Base-by-base conservation (phyloP, 2,329 filamentous ascomycete species). In the Alternaria incomplexa region DNA sequence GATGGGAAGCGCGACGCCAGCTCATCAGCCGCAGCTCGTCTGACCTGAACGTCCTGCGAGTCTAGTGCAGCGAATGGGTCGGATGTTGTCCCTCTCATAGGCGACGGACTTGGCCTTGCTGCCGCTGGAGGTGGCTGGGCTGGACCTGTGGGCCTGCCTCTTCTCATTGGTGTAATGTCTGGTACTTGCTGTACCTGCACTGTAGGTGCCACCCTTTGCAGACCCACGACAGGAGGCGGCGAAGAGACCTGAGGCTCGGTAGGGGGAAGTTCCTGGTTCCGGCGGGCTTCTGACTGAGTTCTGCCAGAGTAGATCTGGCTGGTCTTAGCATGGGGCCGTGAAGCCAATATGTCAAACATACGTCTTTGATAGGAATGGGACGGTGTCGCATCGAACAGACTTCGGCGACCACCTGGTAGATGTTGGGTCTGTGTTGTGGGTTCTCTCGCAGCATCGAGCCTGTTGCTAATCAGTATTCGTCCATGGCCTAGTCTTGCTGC, bases 21-120 rank as follows among this genome's bases (percentile, higher is more conserved):
- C 74, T 98, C 95, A 69, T 98, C 96, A 3, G 85, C 84, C 22
- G 87, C 85, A 8, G 83, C 83, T 23, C 82, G 79, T 59, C 83
- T 73, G 5, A 82, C 79, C 73, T 68, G 83, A 69, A 66, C 79
- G 32, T 85, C 82, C 60, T 87, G 89, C 3, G 90, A 87, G 77
- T 99, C 96, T 25, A 99, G 85, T 0, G 93, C 93, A 17, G 93
- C 93, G 77, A 98, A 99, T 0, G 96, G 96, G 78, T 99, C 96
- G 50, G 87, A 89, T 25, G 86, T 85, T 1, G 89, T 87, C 45
- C 90, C 89, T 66, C 90, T 87, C 69, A 89, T 87, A 0, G 93
- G 91, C 6, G 92, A 93, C 8, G 89, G 86, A 71, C 83, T 90
- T 56, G 86, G 87, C 73, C 88, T 89, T 43, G 83, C 79, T 30